Evolutionary conservation across 768 basidiomycete species (phyloP), one percentile per base, ranked within the genome.

Genomic region (Russula olivacea): DNA sequence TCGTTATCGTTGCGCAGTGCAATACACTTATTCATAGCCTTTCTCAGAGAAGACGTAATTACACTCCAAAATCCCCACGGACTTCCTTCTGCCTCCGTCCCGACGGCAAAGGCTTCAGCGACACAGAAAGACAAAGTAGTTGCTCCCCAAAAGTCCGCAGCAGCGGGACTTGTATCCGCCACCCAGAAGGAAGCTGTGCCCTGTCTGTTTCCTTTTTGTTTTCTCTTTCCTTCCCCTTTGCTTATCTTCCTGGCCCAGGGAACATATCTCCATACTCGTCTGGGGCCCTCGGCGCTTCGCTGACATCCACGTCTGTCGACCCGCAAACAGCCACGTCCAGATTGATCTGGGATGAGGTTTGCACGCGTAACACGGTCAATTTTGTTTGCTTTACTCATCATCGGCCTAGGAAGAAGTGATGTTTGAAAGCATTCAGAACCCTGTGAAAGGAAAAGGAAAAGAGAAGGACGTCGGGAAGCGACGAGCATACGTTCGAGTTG

Each of bases 41-140:
- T 11, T 3, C 23, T 9, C 69, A 92, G 92, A 72, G 81, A 85
- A 65, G 96, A 98, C 69, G 84, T 98, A 59, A 90, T 98, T 66
- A 98, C 93, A 8, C 78, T 99, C 30, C 96, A 98, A 76, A 95
- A 94, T 69, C 89, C 90, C 19, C 91, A 93, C 74, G 88, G 84
- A 11, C 72, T 90, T 15, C 83, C 85, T n/a, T 69, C 83, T 8
- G 79, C 79, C 9, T 85, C 89, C 5, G 74, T 79, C 9, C 66
- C 76, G 8, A 51, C 69, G 4, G 65, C 72, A 30, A 70, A 68
- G 32, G 65, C 64, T 61, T 74, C 49, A 69, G 55, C 61, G 45
- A 72, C 70, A 58, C 71, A 65, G 52, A 73, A 69, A 55, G 62
- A 74, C n/a, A 74, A 77, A 61, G 66, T 75, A 40, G 69, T 74